Base-by-base conservation (phyloP, 2,329 filamentous ascomycete species). In the Stagonosporopsis cucurbitacearum region DNA sequence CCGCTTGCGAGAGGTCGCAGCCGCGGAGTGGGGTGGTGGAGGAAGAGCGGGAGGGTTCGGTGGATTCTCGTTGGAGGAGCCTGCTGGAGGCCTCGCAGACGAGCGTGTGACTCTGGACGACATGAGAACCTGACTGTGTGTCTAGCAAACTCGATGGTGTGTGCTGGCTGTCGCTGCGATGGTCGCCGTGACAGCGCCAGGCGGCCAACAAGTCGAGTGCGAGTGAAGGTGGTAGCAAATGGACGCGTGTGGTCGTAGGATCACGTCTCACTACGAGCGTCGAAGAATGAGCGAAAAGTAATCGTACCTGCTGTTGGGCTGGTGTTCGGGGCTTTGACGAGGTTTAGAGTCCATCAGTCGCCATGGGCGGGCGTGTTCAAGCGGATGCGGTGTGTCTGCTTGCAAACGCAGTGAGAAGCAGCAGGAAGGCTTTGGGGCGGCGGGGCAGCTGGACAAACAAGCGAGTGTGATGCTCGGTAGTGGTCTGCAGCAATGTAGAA, bases 61-160 rank as follows among this genome's bases (percentile, higher is more conserved):
- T 28, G 66, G 63, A 54, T 62, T 63, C 50, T 71, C 62, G 69
- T 60, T 72, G 61, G 86, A 75, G 63, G 75, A 73, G 73, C 82
- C 83, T 79, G 91, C 89, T 81, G 91, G 91, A 86, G 91, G 88
- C 83, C 92, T 92, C 82, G 93, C 90, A 78, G 93, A 89, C 73
- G 93, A 95, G 83, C 94, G 92, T 84, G 94, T 97, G 73, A 95
- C 88, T 91, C 93, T 97, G 86, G 88, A 82, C 86, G 91, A 91
- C 92, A 96, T 97, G 88, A 94, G 91, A 88, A 82, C 76, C 67
- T 73, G 67, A 64, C 33, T 66, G 58, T 40, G 63, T 51, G 65
- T 55, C 64, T 59, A 58, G 57, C 66, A 60, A 39, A 67, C 57
- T 64, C 63, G 65, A 68, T 63, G 60, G 61, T 57, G 59, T 57